Evolutionary conservation across 352 stramenopile species (phyloP).

Genomic region (Phytophthora constricta): DNA sequence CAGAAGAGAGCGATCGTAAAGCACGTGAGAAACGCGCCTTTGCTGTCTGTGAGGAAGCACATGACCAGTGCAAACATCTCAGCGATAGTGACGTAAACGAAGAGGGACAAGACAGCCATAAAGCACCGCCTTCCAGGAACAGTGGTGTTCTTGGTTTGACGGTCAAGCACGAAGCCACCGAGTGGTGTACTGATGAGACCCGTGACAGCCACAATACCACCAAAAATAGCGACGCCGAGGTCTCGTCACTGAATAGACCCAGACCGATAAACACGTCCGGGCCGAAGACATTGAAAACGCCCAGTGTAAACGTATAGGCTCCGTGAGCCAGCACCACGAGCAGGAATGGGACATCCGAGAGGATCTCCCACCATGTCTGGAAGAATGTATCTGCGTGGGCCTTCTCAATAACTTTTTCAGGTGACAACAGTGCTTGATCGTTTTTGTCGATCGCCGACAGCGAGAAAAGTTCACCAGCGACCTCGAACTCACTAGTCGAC

Average conservation of each 20-base stretch:
- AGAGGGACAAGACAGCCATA: slow-evolving; percentile 48
- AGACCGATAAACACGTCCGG: slow-evolving; percentile 83
- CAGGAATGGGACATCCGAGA: slow-evolving; percentile 72
- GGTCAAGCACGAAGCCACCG: slow-evolving; percentile 69
- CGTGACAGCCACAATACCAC: slow-evolving; percentile 56
- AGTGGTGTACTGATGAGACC: slow-evolving; percentile 84
- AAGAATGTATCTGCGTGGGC: slow-evolving; percentile 28
- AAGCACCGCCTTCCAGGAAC: slow-evolving; percentile 44
- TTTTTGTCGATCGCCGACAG: slow-evolving; percentile 12
- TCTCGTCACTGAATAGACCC: slow-evolving; percentile 77
- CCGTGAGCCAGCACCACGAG: slow-evolving; percentile 72
- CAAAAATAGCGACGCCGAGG: slow-evolving; percentile 79
- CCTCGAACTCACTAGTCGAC: slow-evolving; percentile 37
- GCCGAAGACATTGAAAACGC: slow-evolving; percentile 77
- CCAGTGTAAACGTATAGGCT: slow-evolving; percentile 80
- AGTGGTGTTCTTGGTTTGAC: slow-evolving; percentile 44
- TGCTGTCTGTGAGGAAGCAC: slow-evolving; percentile 44
- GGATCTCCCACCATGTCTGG: slow-evolving; percentile 49
- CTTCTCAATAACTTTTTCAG: background rate
- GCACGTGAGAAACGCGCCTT: slow-evolving; percentile 55
- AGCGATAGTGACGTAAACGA: slow-evolving; percentile 54
- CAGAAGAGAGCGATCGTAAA: slow-evolving; percentile 60
- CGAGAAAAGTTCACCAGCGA: slow-evolving; percentile 33
- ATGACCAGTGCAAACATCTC: slow-evolving; percentile 52
- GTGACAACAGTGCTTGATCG: slow-evolving; percentile 1